phyloP scores from a whole-genome alignment of 768 basidiomycete genomes.

The Agaricus blazei region DNA sequence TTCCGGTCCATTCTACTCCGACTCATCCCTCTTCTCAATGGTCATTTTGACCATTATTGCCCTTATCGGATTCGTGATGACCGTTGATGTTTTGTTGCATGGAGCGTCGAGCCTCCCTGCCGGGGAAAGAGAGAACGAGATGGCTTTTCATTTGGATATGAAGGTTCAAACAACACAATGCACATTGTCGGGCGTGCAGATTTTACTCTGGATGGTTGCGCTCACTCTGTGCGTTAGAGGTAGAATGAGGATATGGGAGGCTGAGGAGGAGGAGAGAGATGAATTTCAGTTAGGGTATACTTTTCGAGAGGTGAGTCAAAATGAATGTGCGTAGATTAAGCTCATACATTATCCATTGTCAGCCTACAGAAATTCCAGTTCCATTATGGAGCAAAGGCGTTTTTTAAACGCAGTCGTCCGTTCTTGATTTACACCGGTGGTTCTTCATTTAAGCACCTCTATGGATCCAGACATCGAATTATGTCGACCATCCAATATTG shows the following conservation, averaged over 20 bases:
- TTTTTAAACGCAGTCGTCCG: no score
- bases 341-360: not conserved
- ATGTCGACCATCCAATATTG: no score
- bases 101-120: constrained; percentile 19
- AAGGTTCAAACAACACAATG: constrained; percentile 23
- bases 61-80: constrained; percentile 20
- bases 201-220: constrained; percentile 12
- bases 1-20: constrained; percentile 11
- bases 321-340: not conserved
- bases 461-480: no score
- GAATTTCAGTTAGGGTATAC: constrained; percentile 11
- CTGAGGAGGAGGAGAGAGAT: constrained; percentile 5
- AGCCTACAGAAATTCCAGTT: not conserved
- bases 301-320: constrained; percentile 2
- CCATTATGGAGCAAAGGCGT: no score
- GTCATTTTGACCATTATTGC: constrained; percentile 17
- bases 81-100: constrained; percentile 21
- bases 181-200: constrained; percentile 16
- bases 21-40: constrained; percentile 13
- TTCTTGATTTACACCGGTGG: no score
- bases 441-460: no score
- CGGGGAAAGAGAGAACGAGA: constrained; percentile 16
- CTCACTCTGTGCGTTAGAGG: constrained; percentile 12
- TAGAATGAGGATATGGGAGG: constrained; percentile 4
- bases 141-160: constrained; percentile 23